These are phyloP conservation scores for Arabidopsis suecica DNA, from an alignment of 345 rosid genomes.

Conservation along the genomic window DNA sequence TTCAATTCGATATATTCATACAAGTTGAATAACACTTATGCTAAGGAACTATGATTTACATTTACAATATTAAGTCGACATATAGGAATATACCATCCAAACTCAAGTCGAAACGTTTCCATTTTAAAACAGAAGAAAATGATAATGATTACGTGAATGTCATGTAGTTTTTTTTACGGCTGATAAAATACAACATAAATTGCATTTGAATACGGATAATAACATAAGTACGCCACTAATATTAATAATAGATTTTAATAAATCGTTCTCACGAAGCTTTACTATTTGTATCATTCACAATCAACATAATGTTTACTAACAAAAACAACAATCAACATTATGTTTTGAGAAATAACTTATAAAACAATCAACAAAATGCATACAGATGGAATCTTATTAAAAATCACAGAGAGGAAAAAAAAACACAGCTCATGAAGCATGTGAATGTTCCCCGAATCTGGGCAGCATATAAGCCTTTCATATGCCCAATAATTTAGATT, in stretches of 20 bases:
- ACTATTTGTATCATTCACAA: not conserved
- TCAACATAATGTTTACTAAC: no score
- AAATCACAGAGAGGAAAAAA: not conserved
- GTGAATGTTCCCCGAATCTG: constrained; percentile 60
- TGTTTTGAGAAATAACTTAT: constrained; percentile 5
- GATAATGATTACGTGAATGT: not conserved
- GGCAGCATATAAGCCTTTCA: constrained; percentile 55
- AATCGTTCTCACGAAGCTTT: not conserved
- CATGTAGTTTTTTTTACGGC: not conserved
- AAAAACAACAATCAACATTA: constrained; percentile 11
- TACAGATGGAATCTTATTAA: constrained; percentile 20
- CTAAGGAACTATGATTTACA: no score
- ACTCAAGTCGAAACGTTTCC: constrained; percentile 16
- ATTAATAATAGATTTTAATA: not conserved
- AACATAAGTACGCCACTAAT: not conserved
- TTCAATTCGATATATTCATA: constrained; percentile 8
- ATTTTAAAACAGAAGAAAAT: not conserved
- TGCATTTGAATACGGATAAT: not conserved
- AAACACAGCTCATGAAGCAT: constrained; percentile 51
- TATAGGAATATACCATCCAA: constrained; percentile 1
- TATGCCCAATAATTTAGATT: constrained; percentile 38
- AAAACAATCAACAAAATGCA: no score
- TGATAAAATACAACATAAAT: not conserved
- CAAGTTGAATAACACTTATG: not conserved
- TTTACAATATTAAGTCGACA: not conserved